Evolutionary conservation across 1,139 yeast genomes (phyloP).

Genomic region (Waltiozyma sp.): DNA sequence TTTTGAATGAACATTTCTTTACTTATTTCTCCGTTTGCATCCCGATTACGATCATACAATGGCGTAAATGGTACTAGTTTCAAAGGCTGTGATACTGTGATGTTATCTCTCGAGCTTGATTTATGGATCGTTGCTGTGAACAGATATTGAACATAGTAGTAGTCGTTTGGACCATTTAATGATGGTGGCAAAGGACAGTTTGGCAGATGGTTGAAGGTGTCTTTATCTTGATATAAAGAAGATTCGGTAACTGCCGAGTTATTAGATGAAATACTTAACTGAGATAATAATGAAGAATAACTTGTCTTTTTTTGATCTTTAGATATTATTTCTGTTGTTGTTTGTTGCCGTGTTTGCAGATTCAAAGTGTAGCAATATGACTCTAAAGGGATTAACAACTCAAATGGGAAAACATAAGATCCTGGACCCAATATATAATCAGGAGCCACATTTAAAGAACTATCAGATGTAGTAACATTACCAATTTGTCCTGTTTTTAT

Average conservation of each 20-base stretch:
- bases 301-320: no score
- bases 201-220: no score
- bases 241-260: not conserved
- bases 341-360: not conserved
- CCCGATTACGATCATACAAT: slow-evolving; percentile 3
- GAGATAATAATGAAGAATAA: not conserved
- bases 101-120: not conserved
- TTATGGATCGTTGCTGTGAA: not conserved
- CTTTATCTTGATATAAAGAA: no score
- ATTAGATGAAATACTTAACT: not conserved
- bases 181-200: not conserved
- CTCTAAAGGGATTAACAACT: not conserved
- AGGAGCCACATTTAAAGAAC: no score
- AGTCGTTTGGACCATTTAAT: not conserved
- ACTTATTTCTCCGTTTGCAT: no score
- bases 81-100: not conserved
- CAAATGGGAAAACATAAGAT: not conserved
- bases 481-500: no score
- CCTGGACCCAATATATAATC: not conserved
- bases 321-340: no score
- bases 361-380: not conserved
- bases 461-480: not conserved
- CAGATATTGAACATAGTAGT: not conserved
- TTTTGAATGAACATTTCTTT: not conserved
- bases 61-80: not conserved